Percentiles rank a stretch among this genome's conserved stretches.
Conservation (phyloP, 78 protist genomes). For the Neovahlkampfia damariscottae region DNA sequence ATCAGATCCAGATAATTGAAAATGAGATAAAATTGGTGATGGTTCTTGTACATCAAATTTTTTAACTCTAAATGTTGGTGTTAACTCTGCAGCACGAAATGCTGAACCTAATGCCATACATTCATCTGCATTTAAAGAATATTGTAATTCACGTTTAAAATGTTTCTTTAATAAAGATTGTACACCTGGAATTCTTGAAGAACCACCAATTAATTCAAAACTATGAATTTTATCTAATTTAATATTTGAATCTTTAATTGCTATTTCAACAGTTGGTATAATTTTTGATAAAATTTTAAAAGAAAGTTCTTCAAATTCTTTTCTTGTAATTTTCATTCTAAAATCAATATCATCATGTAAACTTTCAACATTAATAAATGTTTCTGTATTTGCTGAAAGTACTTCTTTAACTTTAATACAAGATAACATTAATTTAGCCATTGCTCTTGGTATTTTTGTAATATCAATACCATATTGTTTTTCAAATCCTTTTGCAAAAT, state of each 20-base stretch:
- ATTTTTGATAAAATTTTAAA: background rate
- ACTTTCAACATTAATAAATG: constrained; percentile 7
- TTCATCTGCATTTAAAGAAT: constrained; percentile 31
- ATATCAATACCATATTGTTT: background rate
- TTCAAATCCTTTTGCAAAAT: constrained; percentile 3
- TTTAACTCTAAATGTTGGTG: constrained; percentile 4
- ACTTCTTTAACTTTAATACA: constrained; percentile 15
- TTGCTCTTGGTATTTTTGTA: background rate
- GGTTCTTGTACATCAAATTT: background rate
- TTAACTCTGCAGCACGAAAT: background rate
- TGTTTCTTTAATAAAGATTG: background rate
- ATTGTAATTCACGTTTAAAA: background rate
- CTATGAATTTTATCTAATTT: background rate
- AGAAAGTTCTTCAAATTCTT: constrained; percentile 1
- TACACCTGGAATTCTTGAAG: constrained; percentile 2
- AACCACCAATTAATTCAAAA: constrained; percentile 19
- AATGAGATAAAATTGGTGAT: background rate
- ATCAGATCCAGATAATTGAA: too few species aligned
- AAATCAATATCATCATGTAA: constrained; percentile 2
- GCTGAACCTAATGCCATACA: constrained; percentile 20
- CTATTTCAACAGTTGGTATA: background rate
- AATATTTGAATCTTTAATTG: background rate
- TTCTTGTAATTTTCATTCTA: background rate
- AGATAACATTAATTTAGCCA: background rate
- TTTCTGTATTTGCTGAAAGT: constrained; percentile 21